A percentile compares a stretch with the other conserved stretches of the same genome.
Evolutionary conservation across 2,329 filamentous ascomycete species (phyloP).

Genomic region (Xylariaceae sp.): DNA sequence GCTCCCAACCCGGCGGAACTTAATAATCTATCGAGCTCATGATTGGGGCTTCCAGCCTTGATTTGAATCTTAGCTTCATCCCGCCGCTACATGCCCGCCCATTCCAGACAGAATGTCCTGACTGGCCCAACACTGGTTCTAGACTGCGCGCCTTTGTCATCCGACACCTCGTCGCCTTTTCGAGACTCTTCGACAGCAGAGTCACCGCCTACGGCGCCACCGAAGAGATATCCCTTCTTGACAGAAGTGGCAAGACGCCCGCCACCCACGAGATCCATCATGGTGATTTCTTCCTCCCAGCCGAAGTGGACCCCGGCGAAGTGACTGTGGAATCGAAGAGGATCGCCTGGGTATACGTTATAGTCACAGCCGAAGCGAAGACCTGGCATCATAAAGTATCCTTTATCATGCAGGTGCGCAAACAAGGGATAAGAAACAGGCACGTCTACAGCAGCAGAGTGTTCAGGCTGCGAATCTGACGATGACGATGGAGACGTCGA

Average conservation of each 20-base stretch:
- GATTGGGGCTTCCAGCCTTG: background rate
- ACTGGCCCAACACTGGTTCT: slow-evolving; percentile 3
- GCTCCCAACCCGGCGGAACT: too few species aligned
- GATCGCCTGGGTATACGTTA: slow-evolving; percentile 91
- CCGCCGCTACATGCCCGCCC: slow-evolving; percentile 26
- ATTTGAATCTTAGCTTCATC: background rate
- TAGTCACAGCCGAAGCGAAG: slow-evolving; percentile 93
- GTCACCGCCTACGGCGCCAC: slow-evolving; percentile 45
- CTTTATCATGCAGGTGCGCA: slow-evolving; percentile 68
- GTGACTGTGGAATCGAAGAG: slow-evolving; percentile 90
- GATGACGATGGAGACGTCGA: background rate
- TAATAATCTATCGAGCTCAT: too few species aligned
- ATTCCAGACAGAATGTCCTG: slow-evolving; percentile 25
- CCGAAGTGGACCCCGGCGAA: slow-evolving; percentile 77
- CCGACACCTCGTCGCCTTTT: background rate
- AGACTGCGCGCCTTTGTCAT: background rate
- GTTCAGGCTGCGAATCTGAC: slow-evolving; percentile 3
- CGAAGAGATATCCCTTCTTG: slow-evolving; percentile 90
- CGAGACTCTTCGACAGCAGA: background rate
- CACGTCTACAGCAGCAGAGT: slow-evolving; percentile 20
- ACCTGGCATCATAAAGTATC: slow-evolving; percentile 86
- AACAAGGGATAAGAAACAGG: slow-evolving; percentile 68
- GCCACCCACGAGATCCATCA: slow-evolving; percentile 80
- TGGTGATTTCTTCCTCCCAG: slow-evolving; percentile 82
- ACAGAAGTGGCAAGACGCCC: slow-evolving; percentile 88